Evolutionary conservation across 805 yeast genomes (phyloP).

Genomic region (Barnettozyma sp.): DNA sequence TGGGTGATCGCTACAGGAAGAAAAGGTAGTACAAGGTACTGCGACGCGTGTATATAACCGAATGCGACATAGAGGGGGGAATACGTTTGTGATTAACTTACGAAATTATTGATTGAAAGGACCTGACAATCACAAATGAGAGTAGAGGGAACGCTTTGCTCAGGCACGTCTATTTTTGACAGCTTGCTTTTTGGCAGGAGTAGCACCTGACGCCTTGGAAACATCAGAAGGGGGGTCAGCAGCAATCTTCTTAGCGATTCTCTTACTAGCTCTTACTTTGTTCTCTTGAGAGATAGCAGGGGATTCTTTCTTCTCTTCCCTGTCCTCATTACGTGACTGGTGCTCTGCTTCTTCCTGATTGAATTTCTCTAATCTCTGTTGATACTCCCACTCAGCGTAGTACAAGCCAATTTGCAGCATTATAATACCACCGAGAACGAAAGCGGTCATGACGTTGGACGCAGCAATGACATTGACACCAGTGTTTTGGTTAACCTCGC

Average conservation of each 20-base stretch:
- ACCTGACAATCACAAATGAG: no score
- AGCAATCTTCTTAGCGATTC: neutral
- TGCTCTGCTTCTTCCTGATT: conserved; percentile 26
- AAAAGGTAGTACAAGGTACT: no score
- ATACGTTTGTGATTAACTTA: no score
- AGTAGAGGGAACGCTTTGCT: no score
- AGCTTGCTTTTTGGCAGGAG: conserved; percentile 5
- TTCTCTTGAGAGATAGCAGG: conserved; percentile 4
- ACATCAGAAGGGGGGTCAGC: neutral
- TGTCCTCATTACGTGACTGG: conserved; percentile 4
- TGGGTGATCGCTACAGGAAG: no score
- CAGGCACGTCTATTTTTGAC: conserved; percentile 12
- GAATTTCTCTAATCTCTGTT: conserved; percentile 30
- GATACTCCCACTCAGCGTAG: conserved; percentile 66
- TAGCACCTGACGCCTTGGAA: neutral
- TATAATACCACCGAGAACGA: conserved; percentile 71
- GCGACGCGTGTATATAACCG: no score
- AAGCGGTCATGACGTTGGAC: conserved; percentile 66
- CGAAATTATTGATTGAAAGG: no score
- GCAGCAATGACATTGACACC: conserved; percentile 93
- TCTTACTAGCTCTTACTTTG: neutral
- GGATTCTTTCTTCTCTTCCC: conserved; percentile 5
- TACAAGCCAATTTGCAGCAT: conserved; percentile 83
- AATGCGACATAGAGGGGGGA: no score
- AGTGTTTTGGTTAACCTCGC: conserved; percentile 80